These are phyloP conservation scores for Carpinus fangiana DNA, from an alignment of 306 rosid genomes.

Conservation along the genomic window DNA sequence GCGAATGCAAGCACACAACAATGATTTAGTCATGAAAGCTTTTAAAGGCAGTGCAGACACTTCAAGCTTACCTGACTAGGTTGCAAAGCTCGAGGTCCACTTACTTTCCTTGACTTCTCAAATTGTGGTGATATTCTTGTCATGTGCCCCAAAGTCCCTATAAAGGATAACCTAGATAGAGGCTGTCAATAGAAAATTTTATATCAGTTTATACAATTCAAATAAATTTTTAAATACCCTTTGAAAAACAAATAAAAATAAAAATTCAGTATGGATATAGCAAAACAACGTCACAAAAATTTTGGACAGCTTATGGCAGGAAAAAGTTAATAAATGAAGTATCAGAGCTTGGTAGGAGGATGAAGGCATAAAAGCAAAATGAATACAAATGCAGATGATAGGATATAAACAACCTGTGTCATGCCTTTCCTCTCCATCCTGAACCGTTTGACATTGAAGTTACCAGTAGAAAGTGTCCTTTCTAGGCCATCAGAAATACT, in stretches of 20 bases:
- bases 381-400: slow-evolving; percentile 4
- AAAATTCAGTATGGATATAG: not conserved
- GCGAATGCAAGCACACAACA: not conserved
- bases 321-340: not conserved
- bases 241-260: not conserved
- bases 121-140: slow-evolving; percentile 89
- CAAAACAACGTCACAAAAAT: not conserved
- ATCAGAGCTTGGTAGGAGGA: not conserved
- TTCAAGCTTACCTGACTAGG: slow-evolving; percentile 82
- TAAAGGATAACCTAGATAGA: slow-evolving; percentile 77
- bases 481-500: slow-evolving; percentile 64
- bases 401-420: slow-evolving; percentile 68
- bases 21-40: slow-evolving; percentile 2
- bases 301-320: not conserved
- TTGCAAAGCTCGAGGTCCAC: slow-evolving; percentile 95
- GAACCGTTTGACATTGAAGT: slow-evolving; percentile 75
- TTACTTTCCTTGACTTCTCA: slow-evolving; percentile 93
- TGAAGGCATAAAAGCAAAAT: not conserved
- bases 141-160: slow-evolving; percentile 77
- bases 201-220: not conserved
- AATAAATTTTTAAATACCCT: not conserved
- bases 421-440: slow-evolving; percentile 85
- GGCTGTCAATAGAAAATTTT: slow-evolving; percentile 44
- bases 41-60: slow-evolving; percentile 3
- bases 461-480: slow-evolving; percentile 87